Base-by-base conservation (phyloP, 768 basidiomycete genomes). In the Phallus indusiatus region DNA sequence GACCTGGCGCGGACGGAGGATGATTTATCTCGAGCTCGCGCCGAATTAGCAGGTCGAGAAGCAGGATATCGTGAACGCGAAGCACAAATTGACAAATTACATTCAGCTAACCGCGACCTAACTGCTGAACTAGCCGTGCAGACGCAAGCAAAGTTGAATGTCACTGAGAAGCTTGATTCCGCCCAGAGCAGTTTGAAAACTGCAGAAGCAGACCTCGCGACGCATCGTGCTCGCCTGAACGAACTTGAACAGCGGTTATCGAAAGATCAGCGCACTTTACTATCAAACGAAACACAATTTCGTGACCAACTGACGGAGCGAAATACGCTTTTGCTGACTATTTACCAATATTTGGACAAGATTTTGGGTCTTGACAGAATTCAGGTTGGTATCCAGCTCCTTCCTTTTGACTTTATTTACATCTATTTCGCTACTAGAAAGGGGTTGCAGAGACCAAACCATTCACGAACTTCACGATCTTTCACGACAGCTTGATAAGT, bases 331-430 rank as follows among this genome's bases (percentile, higher is more conserved):
- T 74, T 97, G 55, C 75, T 96, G 65, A 92, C 91, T 8, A 90
- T 96, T 24, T 96, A 92, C 70, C 93, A 96, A 72, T 94, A 94
- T 68, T 81, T 95, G 78, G 94, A 96, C 65, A 90, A 88, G 75
- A 92, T 96, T 64, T 76, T 94, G 17, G 93, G 93, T 0, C 85
- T 90, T 20, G 90, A 93, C 67, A 90, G 86, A 76, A 87, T 86
- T 0, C 84, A 87, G 42, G 88, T 91, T 64, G 64, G 87, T 76
- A 17, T 33, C n/a, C 8, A 10, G 14, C 21, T 35, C 14, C 24
- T 21, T 22, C 17, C 8, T 18, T n/a, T 6, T 1, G 14, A 24
- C 20, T 35, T 35, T 3, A 20, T 33, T 12, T 11, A 18, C 7
- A 28, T 14, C 46, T 33, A 61, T 47, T 24, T 34, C 21, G 24